Base-by-base conservation (phyloP, 2,329 filamentous ascomycete genomes). In the Colletotrichum echinochloae region DNA sequence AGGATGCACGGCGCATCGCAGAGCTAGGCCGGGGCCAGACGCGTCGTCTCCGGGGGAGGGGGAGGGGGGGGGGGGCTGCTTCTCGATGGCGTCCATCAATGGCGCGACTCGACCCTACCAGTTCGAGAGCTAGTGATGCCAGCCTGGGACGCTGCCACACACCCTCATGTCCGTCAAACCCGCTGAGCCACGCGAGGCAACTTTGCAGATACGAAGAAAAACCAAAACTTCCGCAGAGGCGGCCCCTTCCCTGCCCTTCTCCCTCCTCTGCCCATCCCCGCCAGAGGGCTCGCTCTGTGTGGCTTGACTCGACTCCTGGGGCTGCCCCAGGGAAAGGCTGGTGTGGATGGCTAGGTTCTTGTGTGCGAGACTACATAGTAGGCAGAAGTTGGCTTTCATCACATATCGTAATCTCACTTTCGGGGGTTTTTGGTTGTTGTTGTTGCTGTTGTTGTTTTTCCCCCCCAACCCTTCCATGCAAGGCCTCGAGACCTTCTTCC, bases 151-250 rank as follows among this genome's bases (percentile, higher is more conserved):
- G 20, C 20, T 54, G 48, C 44, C 46, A 39, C 57, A 51, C 33
- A 51, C 51, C 46, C 8, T 51, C 59, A 61, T 51, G 18, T 61
- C 46, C 59, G 59, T 51, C 18, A 39, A 30, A 49, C 16, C 56
- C 51, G 67, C 56, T 46, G 63, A 35, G 23, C 28, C 56, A 57
- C 67, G 57, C 56, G 41, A 70, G 64, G 18, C 28, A 54, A 20
- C 28, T 48, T n/a, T 60, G 66, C 63, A 61, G 63, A 61, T 70
- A 61, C 64, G 52, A 56, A 65, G 51, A 59, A 51, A 70, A 66
- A 30, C 12, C n/a, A 70, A 57, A 51, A 52, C 41, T 9, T 11
- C 1, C 12, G 8, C 16, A 51, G n/a, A 51, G 55, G 26, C 33
- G 41, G 20, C 26, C 33, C 12, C 20, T 33, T 46, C 33, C 44